Percentiles rank a stretch among this genome's conserved stretches.
Conservation (phyloP, 208 protist genomes). For the Phytomonas sp. region DNA sequence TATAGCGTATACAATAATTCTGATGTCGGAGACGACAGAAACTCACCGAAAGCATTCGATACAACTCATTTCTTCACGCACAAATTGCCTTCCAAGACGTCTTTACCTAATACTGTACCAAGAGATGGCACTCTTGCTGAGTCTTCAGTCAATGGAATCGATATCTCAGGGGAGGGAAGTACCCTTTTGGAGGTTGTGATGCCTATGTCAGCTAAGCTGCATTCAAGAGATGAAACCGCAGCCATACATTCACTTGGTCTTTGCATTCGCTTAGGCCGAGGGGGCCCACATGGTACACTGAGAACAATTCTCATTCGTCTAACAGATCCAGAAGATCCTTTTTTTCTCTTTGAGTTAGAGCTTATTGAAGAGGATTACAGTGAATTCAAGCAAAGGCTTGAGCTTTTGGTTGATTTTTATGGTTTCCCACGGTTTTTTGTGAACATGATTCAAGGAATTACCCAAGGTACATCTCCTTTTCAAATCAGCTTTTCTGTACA, state of each 20-base stretch:
- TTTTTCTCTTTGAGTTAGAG: slow-evolving; percentile 78
- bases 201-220: too few relatives aligned
- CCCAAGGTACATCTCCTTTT: slow-evolving; percentile 29
- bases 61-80: too few relatives aligned
- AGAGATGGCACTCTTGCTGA: too few relatives aligned
- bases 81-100: too few relatives aligned
- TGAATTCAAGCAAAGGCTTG: slow-evolving; percentile 60
- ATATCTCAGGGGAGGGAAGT: too few relatives aligned
- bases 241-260: slow-evolving; percentile 16
- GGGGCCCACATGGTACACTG: slow-evolving; percentile 34
- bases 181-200: too few relatives aligned
- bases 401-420: slow-evolving; percentile 77
- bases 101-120: too few relatives aligned
- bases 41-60: too few relatives aligned
- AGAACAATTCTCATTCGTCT: slow-evolving; percentile 48
- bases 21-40: too few relatives aligned
- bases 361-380: slow-evolving; percentile 82
- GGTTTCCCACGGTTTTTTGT: slow-evolving; percentile 77
- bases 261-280: slow-evolving; percentile 18
- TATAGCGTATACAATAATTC: too few relatives aligned
- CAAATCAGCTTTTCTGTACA: slow-evolving; percentile 36
- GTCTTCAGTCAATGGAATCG: too few relatives aligned
- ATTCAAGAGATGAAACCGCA: too few relatives aligned
- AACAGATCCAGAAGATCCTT: slow-evolving; percentile 71
- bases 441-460: slow-evolving; percentile 48